Evolutionary conservation across 2,329 filamentous ascomycete genomes (phyloP), one percentile per base, ranked within the genome.

Genomic region (Aureobasidium sp.): DNA sequence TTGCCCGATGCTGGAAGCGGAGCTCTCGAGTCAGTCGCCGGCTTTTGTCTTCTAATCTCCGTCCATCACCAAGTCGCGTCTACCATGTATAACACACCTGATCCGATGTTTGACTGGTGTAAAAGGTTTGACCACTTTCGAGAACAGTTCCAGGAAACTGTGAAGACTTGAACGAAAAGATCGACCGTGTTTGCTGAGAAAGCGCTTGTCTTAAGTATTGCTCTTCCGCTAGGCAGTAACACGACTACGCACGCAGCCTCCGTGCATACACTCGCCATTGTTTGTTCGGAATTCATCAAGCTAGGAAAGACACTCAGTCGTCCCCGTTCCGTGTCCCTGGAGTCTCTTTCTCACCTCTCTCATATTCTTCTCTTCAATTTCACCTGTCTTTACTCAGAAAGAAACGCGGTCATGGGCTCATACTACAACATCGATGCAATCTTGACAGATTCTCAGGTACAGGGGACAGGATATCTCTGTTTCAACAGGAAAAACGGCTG

Each of bases 341-440:
- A 42, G 10, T 27, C 11, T 55, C 23, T 29, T 10, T n/a, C 6
- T 46, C 9, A 10, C n/a, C 40, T 27, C 7, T 11, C 29, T 29
- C 40, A 23, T 55, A 17, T 23, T 45, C 13, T n/a, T 31, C n/a
- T 13, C 29, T 38, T n/a, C 27, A 23, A 9, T 53, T 21, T 17
- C 17, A 19, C 33, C 13, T n/a, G 13, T 9, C 23, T 29, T 15
- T n/a, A 9, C 19, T 19, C 17, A 11, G 15, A 17, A 29, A 43
- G 13, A 55, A 19, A 15, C n/a, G 15, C 15, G 23, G 65, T 64
- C 17, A 78, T 78, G 76, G 67, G 66, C 43, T 89, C 87, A 38
- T 95, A 95, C 78, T 95, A 94, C 78, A 86, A 91, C 72, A 83
- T 93, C 61, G 87, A 92, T 68, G 82, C 88, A 63, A 94, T 95